A percentile compares a stretch with the other conserved stretches of the same genome.
Conservation (phyloP, 495 filamentous ascomycete genomes). For the Penicillium egyptiacum region DNA sequence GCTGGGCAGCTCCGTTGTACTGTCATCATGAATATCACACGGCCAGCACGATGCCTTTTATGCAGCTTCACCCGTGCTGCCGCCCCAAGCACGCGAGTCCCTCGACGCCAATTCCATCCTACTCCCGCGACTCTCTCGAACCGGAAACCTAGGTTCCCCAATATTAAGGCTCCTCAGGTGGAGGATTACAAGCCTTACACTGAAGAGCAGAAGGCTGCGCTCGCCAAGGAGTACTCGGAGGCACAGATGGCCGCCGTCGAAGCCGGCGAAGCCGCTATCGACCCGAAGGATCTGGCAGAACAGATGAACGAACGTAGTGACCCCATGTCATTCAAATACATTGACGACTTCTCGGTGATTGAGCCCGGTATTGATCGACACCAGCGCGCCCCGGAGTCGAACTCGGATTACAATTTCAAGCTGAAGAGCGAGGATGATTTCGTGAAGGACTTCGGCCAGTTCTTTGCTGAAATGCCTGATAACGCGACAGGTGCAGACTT, state of each 20-base stretch:
- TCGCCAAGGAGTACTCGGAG: conserved; percentile 69
- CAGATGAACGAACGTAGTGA: conserved; percentile 70
- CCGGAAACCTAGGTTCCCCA: conserved; percentile 36
- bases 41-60: conserved; percentile 59
- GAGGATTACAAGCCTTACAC: conserved; percentile 64
- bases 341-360: conserved; percentile 80
- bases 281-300: conserved; percentile 70
- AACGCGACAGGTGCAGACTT: conserved; percentile 45
- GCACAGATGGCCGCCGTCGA: conserved; percentile 82
- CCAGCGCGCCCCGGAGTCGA: conserved; percentile 52
- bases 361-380: conserved; percentile 73
- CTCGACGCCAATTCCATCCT: conserved; percentile 54
- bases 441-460: conserved; percentile 55
- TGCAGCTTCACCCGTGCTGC: conserved; percentile 49
- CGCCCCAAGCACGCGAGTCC: conserved; percentile 42
- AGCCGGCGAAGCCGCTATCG: conserved; percentile 80
- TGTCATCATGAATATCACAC: conserved; percentile 56
- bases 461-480: conserved; percentile 53
- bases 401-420: conserved; percentile 58
- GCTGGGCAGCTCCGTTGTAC: conserved; percentile 26
- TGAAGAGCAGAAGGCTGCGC: conserved; percentile 59
- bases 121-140: conserved; percentile 40
- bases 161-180: conserved; percentile 20
- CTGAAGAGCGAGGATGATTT: conserved; percentile 62
- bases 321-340: conserved; percentile 68